A percentile compares a stretch with the other conserved stretches of the same genome.
phyloP scores from a whole-genome alignment of 2,329 filamentous ascomycete genomes.

The Exophiala xenobiotica region DNA sequence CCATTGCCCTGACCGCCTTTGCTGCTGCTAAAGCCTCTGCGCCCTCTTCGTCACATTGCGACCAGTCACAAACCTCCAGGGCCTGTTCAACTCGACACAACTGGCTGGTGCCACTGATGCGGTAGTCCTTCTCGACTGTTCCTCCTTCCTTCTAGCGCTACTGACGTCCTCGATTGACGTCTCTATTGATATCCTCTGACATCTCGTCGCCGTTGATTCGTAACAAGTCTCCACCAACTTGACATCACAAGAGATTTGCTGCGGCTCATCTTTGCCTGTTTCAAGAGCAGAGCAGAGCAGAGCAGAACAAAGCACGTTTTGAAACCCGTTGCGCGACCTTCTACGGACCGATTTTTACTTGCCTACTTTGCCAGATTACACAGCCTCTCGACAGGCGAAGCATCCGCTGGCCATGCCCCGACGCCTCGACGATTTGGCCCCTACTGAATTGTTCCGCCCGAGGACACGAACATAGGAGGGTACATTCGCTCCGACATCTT shows the following conservation, averaged over 20 bases:
- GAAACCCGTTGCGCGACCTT: background rate
- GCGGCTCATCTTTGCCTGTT: constrained; percentile 6
- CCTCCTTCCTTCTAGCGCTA: constrained; percentile 11
- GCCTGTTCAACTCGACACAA: constrained; percentile 7
- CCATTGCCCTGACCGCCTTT: constrained; percentile 7
- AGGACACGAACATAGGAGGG: constrained; percentile 11
- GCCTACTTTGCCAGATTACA: constrained; percentile 6
- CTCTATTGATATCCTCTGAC: constrained; percentile 8
- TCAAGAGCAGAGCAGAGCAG: background rate
- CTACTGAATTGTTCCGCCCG: constrained; percentile 12
- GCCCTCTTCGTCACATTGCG: background rate
- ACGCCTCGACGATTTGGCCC: constrained; percentile 11
- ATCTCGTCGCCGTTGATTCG: background rate
- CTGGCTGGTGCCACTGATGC: constrained; percentile 4
- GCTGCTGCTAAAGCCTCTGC: constrained; percentile 7
- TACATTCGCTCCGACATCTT: constrained; percentile 1
- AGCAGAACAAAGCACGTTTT: background rate
- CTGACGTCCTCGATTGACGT: background rate
- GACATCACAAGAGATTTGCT: constrained; percentile 9
- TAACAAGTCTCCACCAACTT: constrained; percentile 3
- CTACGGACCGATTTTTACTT: constrained; percentile 2
- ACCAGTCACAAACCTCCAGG: constrained; percentile 10
- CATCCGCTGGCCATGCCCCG: constrained; percentile 17
- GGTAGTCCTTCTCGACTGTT: constrained; percentile 7
- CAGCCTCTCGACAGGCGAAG: constrained; percentile 7